Percentiles rank a stretch among this genome's conserved stretches.
phyloP scores from a whole-genome alignment of 2,329 filamentous ascomycete species.

The Plenodomus lindquistii region DNA sequence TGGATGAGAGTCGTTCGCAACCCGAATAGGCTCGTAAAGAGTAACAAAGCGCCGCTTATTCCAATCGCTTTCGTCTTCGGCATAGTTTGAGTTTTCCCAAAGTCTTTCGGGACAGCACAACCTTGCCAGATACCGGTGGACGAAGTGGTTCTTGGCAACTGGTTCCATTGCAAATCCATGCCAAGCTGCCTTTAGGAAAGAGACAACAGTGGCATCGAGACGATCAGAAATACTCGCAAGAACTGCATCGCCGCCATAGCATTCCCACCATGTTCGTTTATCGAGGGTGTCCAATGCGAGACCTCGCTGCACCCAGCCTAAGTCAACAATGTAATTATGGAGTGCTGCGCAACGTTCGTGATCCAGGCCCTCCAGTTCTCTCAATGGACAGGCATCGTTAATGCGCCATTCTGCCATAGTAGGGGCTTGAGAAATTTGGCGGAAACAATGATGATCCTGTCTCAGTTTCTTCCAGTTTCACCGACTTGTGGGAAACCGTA shows the following conservation, averaged over 20 bases:
- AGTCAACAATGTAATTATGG: constrained; percentile 12
- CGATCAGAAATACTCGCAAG: constrained; percentile 7
- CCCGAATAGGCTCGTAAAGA: constrained; percentile 8
- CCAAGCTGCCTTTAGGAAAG: constrained; percentile 14
- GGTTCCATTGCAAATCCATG: constrained; percentile 13
- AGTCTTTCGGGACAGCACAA: constrained; percentile 9
- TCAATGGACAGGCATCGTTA: not conserved
- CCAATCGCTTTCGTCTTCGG: constrained; percentile 10
- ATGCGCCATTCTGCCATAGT: constrained; percentile 12
- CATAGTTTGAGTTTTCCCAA: constrained; percentile 5
- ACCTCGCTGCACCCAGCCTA: constrained; percentile 12
- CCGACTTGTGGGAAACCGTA: no score
- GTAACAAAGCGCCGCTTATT: constrained; percentile 9
- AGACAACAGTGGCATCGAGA: constrained; percentile 11
- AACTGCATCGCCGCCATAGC: constrained; percentile 15
- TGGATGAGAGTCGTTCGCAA: constrained; percentile 8
- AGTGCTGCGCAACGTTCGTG: constrained; percentile 9
- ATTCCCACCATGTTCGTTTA: constrained; percentile 12
- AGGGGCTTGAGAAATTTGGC: not conserved
- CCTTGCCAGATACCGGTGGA: constrained; percentile 10
- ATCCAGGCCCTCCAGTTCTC: constrained; percentile 8
- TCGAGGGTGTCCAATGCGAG: constrained; percentile 10
- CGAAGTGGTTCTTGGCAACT: constrained; percentile 2
- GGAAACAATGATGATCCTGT: not conserved
- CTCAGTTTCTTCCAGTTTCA: no score